Evolutionary conservation across 2,329 filamentous ascomycete genomes (phyloP).

Genomic region (Apiospora phragmitis): DNA sequence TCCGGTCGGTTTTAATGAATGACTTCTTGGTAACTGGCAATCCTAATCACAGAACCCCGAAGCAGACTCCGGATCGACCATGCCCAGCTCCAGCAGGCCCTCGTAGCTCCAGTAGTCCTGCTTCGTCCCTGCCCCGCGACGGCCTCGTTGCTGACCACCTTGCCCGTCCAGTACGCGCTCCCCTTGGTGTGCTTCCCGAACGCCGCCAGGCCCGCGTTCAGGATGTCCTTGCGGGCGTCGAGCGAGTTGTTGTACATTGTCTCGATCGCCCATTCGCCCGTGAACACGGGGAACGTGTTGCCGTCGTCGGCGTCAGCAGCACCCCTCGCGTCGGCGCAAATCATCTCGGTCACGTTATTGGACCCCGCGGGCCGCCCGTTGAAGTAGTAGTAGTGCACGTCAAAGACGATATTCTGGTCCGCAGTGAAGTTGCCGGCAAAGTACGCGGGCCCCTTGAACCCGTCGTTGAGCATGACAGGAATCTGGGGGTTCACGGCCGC

Average conservation of each 20-base stretch:
- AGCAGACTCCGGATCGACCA: background rate
- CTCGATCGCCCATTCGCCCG: conserved; percentile 1
- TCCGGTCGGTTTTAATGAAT: no score
- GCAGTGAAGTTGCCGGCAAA: background rate
- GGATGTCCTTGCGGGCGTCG: background rate
- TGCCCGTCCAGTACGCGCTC: conserved; percentile 8
- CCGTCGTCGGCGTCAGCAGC: background rate
- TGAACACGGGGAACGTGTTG: background rate
- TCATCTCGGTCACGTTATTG: conserved; percentile 3
- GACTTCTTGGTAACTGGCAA: no score
- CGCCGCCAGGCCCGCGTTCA: conserved; percentile 4
- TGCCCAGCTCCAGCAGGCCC: background rate
- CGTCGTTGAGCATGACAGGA: conserved; percentile 5
- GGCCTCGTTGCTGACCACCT: background rate
- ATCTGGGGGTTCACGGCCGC: background rate
- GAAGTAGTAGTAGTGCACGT: conserved; percentile 10
- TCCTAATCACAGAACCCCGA: background rate
- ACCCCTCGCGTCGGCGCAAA: background rate
- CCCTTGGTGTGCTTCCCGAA: background rate
- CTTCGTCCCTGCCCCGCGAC: background rate
- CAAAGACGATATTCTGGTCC: conserved; percentile 4
- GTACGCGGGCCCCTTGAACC: background rate
- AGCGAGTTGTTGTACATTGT: conserved; percentile 5
- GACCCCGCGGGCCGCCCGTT: background rate
- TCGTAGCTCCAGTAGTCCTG: conserved; percentile 5